Percentiles rank a stretch among this genome's conserved stretches.
These are phyloP conservation scores for Cucurbita maxima DNA, from an alignment of 306 rosid genomes.

Conservation along the genomic window DNA sequence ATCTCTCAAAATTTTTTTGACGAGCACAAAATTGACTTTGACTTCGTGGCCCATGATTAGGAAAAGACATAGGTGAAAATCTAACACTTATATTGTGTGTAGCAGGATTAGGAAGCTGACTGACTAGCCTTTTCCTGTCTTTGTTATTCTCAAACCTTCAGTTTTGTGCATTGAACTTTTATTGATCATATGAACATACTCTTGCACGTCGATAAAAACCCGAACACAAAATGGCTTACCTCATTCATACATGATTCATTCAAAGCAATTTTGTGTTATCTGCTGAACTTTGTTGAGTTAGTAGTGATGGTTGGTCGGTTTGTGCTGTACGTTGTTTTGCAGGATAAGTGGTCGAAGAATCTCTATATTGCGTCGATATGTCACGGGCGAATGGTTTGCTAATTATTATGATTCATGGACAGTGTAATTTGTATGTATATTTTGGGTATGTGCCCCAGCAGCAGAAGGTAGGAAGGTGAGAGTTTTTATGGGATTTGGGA, in stretches of 20 bases:
- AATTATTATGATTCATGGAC: slow-evolving; percentile 18
- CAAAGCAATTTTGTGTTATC: not conserved
- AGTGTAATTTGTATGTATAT: slow-evolving; percentile 14
- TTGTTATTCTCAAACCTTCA: not conserved
- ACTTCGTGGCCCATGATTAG: no score
- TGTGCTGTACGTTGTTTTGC: slow-evolving; percentile 16
- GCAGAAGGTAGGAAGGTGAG: slow-evolving; percentile 8
- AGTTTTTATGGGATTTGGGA: slow-evolving; percentile 1
- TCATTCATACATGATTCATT: not conserved
- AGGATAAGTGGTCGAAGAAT: slow-evolving; percentile 92
- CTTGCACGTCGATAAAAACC: not conserved
- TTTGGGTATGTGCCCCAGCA: slow-evolving; percentile 14
- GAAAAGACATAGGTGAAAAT: not conserved
- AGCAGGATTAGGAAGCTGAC: not conserved
- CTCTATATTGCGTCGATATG: slow-evolving; percentile 89
- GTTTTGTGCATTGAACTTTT: not conserved
- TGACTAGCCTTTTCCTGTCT: not conserved
- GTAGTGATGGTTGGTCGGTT: not conserved
- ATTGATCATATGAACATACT: not conserved
- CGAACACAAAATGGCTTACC: not conserved
- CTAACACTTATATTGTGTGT: not conserved
- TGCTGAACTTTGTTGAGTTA: not conserved
- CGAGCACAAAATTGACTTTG: no score
- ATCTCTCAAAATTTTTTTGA: no score
- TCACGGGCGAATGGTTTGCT: slow-evolving; percentile 84